Evolutionary conservation across 1,284 basidiomycete genomes (phyloP), one percentile per base, ranked within the genome.

Genomic region (Rhodotorula sp.): DNA sequence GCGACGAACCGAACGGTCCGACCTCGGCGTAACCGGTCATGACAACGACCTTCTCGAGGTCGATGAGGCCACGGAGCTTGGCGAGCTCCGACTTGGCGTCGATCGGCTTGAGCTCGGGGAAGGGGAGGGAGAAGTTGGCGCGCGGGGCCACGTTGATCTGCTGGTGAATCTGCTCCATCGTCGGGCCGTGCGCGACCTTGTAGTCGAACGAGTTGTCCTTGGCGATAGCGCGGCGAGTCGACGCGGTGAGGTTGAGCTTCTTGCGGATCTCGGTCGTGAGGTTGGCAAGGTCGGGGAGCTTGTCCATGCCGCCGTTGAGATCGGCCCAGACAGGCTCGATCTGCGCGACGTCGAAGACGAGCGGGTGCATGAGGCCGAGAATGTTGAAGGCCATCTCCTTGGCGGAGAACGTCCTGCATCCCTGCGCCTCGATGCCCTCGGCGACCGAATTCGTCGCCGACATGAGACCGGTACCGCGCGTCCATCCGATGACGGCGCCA

Each of bases 321-420:
- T 98, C 94, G 60, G 94, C 94, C 94, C 94, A 97, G 78, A 99
- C 94, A 11, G 95, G 95, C 80, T 99, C 95, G 67, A 99, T 94
- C 81, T 99, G 96, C n/a, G 95, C 96, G 79, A 98, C 94, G 81
- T 95, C 97, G 86, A 98, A 98, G 62, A 99, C 86, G n/a, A 98
- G 87, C 54, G 96, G 95, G 80, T 98, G 96, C 93, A 99, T 96
- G 59, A 81, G 86, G 76, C 95, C 96, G 67, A 99, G 88, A 77
- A 99, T 92, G 83, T 98, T 99, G 88, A 99, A 99, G 5, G 94
- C 94, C 95, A 99, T 99, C 84, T 99, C 95, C 84, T 97, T 97
- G 59, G 94, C 90, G 5, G 93, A 96, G 87, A 98, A 99, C 8
- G 96, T 99, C 76, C 95, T 88, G 71, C 96, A 91, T 76, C 96